Base-by-base conservation (phyloP, 345 rosid genomes). In the Populus euphratica region DNA sequence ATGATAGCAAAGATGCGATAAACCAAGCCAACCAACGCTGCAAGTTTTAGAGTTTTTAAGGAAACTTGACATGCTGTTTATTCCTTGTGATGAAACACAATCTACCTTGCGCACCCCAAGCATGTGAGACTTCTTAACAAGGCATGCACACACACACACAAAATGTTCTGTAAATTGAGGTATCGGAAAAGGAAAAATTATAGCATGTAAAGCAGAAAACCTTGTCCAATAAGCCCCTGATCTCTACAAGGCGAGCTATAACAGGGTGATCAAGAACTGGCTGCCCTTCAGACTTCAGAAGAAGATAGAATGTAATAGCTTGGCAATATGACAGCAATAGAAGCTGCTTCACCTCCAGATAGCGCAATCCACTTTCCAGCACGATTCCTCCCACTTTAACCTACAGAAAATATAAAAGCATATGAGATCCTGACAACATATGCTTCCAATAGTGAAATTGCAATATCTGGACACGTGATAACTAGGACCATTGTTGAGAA, bases 241-340 rank as follows among this genome's bases (percentile, higher is more conserved):
- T 85, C 84, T 91, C 96, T 56, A 96, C 93, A 73, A 96, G 93
- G 73, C 92, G 99, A 77, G 91, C 87, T 73, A 96, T 90, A 76
- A 93, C 92, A 12, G 98, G 99, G 85, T 96, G 99, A 77, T 93
- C 96, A 82, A 91, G 90, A 76, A 93, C 90, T 49, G 94, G 88
- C 68, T 86, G 92, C 77, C 97, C 99, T 81, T 93, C 98, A 33
- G 97, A 91, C 84, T 93, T 96, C 80, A 93, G 93, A 78, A 95
- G 96, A 76, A 93, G 93, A 87, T 93, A 93, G 81, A 92, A 92
- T 21, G 96, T 88, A 79, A 96, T 96, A 66, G 93, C 88, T 83
- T 96, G 98, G 73, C 97, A 92, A 79, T 93, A 96, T 20, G 93
- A 75, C 80, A 90, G 85, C 79, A 96, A 85, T 79, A 93, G 91